Evolutionary conservation across 164 flowering plant genomes (phyloP), one percentile per base, ranked within the genome.

Genomic region (Sedum album): DNA sequence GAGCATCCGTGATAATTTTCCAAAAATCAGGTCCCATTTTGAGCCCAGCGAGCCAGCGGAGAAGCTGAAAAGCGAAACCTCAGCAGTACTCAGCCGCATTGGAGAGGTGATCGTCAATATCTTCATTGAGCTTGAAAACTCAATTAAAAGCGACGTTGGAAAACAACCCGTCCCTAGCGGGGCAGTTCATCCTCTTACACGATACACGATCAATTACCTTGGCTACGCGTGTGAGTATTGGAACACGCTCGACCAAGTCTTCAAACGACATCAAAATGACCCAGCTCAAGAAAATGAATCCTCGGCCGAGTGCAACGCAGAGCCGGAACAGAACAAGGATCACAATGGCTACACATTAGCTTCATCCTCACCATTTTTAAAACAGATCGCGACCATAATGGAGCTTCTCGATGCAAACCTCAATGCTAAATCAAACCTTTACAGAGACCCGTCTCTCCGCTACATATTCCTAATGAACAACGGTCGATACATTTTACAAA

Each of bases 391-490:
- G 2, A 15, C 57, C 42, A 76, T 91, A 0, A 83, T 91, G 94
- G 91, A 85, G n/a, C 70, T 85, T 6, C 63, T 94, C n/a, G 95
- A 87, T 49, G 28, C 69, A 0, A 88, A 87, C 68, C 79, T 91
- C 0, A 93, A 85, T 1, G 31, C 72, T 10, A 91, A 86, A 57
- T 84, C 98, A 31, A 84, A 71, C 69, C 83, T 88, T 4, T 94
- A 94, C 81, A 78, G 71, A 33, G 97, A 94, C 66, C 71, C 70
- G 0, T 74, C 98, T 0, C 63, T 91, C 35, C 68, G 86, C 44
- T 76, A 74, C 85, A 78, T 94, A 1, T 94, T 94, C 79, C 61
- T 91, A 78, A 89, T 91, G 97, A 94, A 94, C 80, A 94, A 94
- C 61, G 91, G 90, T 2, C 68, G 96, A 11, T 94, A 94, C 74